phyloP scores from a whole-genome alignment of 768 basidiomycete species.

The Mrakia hoshinonis region DNA sequence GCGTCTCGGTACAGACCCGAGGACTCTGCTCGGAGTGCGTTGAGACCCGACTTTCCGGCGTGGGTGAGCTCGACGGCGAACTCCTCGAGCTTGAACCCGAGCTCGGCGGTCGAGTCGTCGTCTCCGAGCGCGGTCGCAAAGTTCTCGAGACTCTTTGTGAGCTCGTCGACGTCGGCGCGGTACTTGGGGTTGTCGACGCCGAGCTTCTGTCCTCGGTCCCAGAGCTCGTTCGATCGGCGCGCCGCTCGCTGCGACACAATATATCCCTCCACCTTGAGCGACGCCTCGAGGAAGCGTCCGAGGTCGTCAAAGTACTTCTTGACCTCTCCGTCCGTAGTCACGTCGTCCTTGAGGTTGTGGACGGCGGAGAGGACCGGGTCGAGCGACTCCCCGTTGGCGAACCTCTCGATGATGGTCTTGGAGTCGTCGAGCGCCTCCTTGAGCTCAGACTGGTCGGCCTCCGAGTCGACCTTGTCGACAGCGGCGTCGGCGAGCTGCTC shows the following conservation, averaged over 20 bases:
- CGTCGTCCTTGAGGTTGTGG: constrained; percentile 39
- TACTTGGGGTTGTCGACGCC: constrained; percentile 39
- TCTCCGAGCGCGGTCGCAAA: constrained; percentile 39
- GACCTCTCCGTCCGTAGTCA: constrained; percentile 41
- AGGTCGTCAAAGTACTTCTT: constrained; percentile 40
- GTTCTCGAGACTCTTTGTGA: constrained; percentile 40
- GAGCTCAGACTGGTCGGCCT: constrained; percentile 39
- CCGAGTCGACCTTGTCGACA: constrained; percentile 33
- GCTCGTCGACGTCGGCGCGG: constrained; percentile 37
- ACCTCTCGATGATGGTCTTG: constrained; percentile 41
- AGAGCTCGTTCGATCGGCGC: constrained; percentile 40
- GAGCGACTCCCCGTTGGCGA: constrained; percentile 40
- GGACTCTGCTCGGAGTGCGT: constrained; percentile 35
- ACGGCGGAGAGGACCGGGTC: constrained; percentile 38
- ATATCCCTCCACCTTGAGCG: constrained; percentile 42
- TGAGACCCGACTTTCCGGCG: constrained; percentile 40
- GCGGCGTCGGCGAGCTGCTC: constrained; percentile 37
- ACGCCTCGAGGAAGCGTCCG: constrained; percentile 38
- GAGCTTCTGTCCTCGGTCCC: constrained; percentile 42
- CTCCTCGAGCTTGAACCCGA: constrained; percentile 41
- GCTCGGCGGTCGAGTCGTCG: constrained; percentile 39
- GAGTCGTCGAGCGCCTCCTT: constrained; percentile 41
- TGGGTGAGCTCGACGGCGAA: constrained; percentile 38
- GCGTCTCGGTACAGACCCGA: constrained; percentile 42
- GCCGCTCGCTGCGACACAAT: constrained; percentile 41